These are phyloP conservation scores for Deinandra increscens DNA, from an alignment of 129 eudicot species.

Conservation along the genomic window DNA sequence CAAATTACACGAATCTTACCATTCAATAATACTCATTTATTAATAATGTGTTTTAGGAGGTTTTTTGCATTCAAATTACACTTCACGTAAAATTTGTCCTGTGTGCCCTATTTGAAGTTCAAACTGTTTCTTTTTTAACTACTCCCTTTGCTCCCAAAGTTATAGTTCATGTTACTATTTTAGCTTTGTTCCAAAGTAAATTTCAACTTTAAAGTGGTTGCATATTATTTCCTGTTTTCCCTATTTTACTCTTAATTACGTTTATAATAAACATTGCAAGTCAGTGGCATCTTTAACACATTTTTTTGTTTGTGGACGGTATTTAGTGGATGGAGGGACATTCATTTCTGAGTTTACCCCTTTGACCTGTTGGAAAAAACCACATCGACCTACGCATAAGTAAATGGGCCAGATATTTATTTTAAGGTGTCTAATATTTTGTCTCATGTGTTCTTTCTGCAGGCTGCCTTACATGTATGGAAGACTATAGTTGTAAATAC, in stretches of 20 bases:
- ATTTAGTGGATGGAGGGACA: not conserved
- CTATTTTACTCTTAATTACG: not conserved
- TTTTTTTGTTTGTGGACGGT: not conserved
- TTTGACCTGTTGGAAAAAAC: not conserved
- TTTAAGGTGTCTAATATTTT: not conserved
- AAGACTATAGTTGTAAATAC: slow-evolving; percentile 97
- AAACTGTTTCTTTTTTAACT: not conserved
- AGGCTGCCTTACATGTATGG: slow-evolving; percentile 99
- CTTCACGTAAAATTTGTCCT: not conserved
- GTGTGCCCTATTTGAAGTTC: not conserved
- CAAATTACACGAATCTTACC: too few species aligned
- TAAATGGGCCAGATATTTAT: not conserved
- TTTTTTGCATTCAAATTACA: not conserved
- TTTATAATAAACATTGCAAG: not conserved
- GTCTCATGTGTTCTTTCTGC: slow-evolving; percentile 15
- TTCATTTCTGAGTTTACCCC: not conserved
- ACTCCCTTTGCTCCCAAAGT: not conserved
- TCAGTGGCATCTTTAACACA: not conserved
- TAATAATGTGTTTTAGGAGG: not conserved
- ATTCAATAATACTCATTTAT: not conserved
- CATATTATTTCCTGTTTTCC: not conserved
- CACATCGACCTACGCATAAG: not conserved
- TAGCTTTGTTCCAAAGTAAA: not conserved
- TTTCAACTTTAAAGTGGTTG: not conserved
- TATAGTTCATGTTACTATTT: not conserved